These are phyloP conservation scores for Fusarium protoensiforme DNA, from an alignment of 2,329 filamentous ascomycete species.

Conservation along the genomic window DNA sequence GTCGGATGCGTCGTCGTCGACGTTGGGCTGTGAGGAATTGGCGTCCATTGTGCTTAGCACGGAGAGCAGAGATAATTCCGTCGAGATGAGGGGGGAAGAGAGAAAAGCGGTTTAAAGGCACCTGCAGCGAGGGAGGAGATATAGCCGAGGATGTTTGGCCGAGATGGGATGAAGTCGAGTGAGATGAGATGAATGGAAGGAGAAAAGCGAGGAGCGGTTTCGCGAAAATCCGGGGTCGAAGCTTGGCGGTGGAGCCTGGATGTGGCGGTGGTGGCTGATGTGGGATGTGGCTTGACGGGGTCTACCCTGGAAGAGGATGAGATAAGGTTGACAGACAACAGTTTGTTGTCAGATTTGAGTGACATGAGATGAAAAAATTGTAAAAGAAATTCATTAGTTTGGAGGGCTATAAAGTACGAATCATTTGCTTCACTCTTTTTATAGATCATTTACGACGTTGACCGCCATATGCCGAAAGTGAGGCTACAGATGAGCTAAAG, in stretches of 20 bases:
- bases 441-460: background rate
- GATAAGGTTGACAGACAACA: background rate
- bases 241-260: conserved; percentile 17
- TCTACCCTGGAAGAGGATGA: background rate
- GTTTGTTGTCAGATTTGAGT: background rate
- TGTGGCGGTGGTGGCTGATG: conserved; percentile 31
- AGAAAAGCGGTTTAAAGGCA: background rate
- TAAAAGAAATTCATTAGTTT: no score
- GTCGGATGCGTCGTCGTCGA: conserved; percentile 19
- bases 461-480: background rate
- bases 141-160: conserved; percentile 9
- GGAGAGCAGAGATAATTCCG: background rate
- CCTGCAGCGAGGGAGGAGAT: conserved; percentile 1
- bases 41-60: conserved; percentile 7
- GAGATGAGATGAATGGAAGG: conserved; percentile 23
- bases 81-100: background rate
- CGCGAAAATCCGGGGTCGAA: conserved; percentile 41
- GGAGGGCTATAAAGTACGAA: no score
- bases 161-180: conserved; percentile 13
- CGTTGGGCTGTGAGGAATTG: background rate
- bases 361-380: background rate
- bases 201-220: conserved; percentile 27
- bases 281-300: conserved; percentile 17
- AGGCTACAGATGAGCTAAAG: background rate
- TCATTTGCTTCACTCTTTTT: background rate